Evolutionary conservation across 2,329 filamentous ascomycete species (phyloP).

Genomic region (Paraphoma sp.): DNA sequence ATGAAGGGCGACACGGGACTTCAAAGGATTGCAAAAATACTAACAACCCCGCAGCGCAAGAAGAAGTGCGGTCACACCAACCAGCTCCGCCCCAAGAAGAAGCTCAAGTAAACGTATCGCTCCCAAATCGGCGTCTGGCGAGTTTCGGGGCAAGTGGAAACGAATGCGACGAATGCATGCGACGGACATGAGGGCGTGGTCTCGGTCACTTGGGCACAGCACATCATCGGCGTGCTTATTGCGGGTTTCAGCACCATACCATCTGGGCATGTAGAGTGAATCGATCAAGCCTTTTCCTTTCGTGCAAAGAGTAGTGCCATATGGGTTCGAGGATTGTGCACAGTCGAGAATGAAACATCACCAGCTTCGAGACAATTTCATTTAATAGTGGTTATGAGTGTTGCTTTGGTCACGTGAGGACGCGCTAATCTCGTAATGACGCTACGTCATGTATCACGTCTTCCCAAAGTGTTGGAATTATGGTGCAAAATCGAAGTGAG

Average conservation of each 20-base stretch:
- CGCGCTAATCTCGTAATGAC: conserved; percentile 25
- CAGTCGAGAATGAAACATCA: conserved; percentile 18
- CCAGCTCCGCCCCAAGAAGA: conserved; percentile 99
- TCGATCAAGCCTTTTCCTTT: conserved; percentile 39
- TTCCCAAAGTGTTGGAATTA: background rate
- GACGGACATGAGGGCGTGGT: conserved; percentile 35
- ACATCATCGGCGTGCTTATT: conserved; percentile 18
- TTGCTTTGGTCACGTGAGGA: conserved; percentile 22
- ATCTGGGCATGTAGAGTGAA: conserved; percentile 45
- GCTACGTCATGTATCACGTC: conserved; percentile 28
- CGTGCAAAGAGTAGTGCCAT: conserved; percentile 18
- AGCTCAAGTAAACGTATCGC: conserved; percentile 81
- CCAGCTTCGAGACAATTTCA: conserved; percentile 9
- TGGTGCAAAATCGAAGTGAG: background rate
- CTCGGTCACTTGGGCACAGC: conserved; percentile 35
- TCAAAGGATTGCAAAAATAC: background rate
- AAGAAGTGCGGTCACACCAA: conserved; percentile 99
- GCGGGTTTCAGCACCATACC: background rate
- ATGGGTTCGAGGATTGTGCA: background rate
- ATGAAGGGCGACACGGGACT: too few species aligned
- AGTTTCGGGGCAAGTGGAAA: conserved; percentile 30
- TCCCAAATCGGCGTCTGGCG: conserved; percentile 41
- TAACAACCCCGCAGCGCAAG: conserved; percentile 62
- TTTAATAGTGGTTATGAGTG: background rate
- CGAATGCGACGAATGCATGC: conserved; percentile 42